phyloP scores from a whole-genome alignment of 2,329 filamentous ascomycete genomes.

The Stemphylium vesicarium region DNA sequence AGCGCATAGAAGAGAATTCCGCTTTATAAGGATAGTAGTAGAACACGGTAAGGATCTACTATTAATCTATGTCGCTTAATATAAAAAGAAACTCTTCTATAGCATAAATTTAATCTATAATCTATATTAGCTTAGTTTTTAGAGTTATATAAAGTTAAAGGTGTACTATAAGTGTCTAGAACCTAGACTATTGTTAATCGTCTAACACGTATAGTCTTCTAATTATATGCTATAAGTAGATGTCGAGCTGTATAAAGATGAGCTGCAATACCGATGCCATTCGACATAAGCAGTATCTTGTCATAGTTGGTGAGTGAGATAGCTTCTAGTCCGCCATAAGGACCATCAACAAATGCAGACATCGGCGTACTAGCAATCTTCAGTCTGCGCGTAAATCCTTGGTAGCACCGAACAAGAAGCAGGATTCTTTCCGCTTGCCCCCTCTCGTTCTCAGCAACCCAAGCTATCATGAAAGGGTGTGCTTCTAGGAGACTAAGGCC shows the following conservation, averaged over 20 bases:
- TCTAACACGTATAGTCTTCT: slow-evolving; percentile 11
- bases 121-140: not conserved
- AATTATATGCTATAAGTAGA: slow-evolving; percentile 10
- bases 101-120: not conserved
- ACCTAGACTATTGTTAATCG: slow-evolving; percentile 13
- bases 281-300: slow-evolving; percentile 13
- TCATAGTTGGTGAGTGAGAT: slow-evolving; percentile 3
- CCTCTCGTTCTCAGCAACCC: not conserved
- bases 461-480: slow-evolving; percentile 17
- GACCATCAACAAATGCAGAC: not conserved
- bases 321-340: slow-evolving; percentile 4
- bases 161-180: slow-evolving; percentile 6
- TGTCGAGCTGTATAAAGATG: slow-evolving; percentile 7
- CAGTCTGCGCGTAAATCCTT: not conserved
- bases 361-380: not conserved
- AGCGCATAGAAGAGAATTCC: too few relatives aligned
- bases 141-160: not conserved
- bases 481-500: slow-evolving; percentile 8
- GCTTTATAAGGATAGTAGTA: not conserved
- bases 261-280: slow-evolving; percentile 12
- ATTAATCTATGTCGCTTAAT: not conserved
- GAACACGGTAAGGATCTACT: not conserved
- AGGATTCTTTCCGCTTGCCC: not conserved
- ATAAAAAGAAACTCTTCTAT: not conserved
- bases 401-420: not conserved